Conservation (phyloP, 2,329 filamentous ascomycete genomes). For the Parastagonospora nodorum region DNA sequence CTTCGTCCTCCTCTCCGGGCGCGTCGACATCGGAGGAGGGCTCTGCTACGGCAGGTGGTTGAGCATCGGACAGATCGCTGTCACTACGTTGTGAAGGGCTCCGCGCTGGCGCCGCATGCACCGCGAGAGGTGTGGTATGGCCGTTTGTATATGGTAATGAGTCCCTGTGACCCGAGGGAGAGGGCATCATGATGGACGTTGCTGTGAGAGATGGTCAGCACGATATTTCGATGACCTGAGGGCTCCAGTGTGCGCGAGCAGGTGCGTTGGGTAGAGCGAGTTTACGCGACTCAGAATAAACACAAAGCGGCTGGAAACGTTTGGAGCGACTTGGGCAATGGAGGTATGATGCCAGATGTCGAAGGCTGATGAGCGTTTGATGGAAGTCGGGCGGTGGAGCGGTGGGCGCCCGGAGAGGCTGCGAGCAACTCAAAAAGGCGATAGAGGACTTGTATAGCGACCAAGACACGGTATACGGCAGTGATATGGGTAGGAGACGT, state of each 20-base stretch:
- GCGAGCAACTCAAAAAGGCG: conserved; percentile 16
- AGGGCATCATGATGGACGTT: conserved; percentile 67
- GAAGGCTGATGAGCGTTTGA: conserved; percentile 40
- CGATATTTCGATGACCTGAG: conserved; percentile 38
- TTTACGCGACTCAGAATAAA: conserved; percentile 51
- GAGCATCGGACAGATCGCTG: conserved; percentile 76
- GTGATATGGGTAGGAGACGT: conserved; percentile 19
- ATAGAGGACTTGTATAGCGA: conserved; percentile 17
- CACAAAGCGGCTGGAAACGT: conserved; percentile 37
- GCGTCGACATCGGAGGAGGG: conserved; percentile 48
- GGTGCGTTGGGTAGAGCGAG: conserved; percentile 42
- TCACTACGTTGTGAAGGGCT: conserved; percentile 65
- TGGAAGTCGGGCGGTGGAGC: conserved; percentile 30
- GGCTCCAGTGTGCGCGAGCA: conserved; percentile 40
- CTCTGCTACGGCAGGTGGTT: conserved; percentile 57
- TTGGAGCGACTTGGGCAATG: conserved; percentile 33
- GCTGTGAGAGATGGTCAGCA: conserved; percentile 56
- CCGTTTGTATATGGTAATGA: conserved; percentile 70
- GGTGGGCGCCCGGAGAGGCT: conserved; percentile 25
- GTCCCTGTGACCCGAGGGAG: conserved; percentile 66
- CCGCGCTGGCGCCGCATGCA: conserved; percentile 51
- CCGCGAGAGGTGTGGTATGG: conserved; percentile 62
- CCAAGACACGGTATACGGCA: conserved; percentile 14
- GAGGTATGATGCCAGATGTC: conserved; percentile 48
- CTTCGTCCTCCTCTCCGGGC: conserved; percentile 47